These are phyloP conservation scores for Parastagonospora nodorum DNA, from an alignment of 2,329 filamentous ascomycete genomes.

Conservation along the genomic window DNA sequence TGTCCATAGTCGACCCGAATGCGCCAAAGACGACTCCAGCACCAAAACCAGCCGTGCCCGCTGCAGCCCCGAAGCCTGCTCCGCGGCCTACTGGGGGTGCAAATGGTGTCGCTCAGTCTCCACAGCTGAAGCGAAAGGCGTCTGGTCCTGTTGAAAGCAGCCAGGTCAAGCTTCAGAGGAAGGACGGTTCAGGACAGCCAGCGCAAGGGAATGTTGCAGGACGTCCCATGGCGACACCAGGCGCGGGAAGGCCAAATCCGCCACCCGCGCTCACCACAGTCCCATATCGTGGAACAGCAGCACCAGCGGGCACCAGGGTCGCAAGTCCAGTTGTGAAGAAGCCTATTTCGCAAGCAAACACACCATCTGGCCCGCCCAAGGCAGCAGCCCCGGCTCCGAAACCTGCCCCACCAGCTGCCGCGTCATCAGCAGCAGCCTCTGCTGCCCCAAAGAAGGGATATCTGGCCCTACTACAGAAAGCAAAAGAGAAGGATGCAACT, in stretches of 20 bases:
- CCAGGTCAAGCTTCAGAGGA: conserved; percentile 41
- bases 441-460: conserved; percentile 72
- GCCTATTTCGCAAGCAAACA: conserved; percentile 20
- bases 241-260: conserved; percentile 27
- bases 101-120: conserved; percentile 39
- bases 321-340: conserved; percentile 30
- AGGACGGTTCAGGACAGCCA: conserved; percentile 30
- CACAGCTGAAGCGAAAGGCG: conserved; percentile 49
- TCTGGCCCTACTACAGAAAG: conserved; percentile 74
- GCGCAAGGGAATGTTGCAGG: conserved; percentile 31
- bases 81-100: conserved; percentile 30
- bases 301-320: conserved; percentile 29
- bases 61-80: conserved; percentile 39
- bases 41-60: conserved; percentile 27
- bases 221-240: conserved; percentile 30
- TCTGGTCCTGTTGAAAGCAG: conserved; percentile 38
- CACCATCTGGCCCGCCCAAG: conserved; percentile 22
- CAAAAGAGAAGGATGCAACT: conserved; percentile 61
- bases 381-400: conserved; percentile 25
- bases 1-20: conserved; percentile 45
- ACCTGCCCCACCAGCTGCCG: conserved; percentile 21
- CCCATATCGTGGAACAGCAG: conserved; percentile 47
- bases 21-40: conserved; percentile 29
- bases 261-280: conserved; percentile 27
- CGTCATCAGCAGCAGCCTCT: conserved; percentile 28